Base-by-base conservation (phyloP, 202 grass and related monocot species). In the Panicum virgatum region DNA sequence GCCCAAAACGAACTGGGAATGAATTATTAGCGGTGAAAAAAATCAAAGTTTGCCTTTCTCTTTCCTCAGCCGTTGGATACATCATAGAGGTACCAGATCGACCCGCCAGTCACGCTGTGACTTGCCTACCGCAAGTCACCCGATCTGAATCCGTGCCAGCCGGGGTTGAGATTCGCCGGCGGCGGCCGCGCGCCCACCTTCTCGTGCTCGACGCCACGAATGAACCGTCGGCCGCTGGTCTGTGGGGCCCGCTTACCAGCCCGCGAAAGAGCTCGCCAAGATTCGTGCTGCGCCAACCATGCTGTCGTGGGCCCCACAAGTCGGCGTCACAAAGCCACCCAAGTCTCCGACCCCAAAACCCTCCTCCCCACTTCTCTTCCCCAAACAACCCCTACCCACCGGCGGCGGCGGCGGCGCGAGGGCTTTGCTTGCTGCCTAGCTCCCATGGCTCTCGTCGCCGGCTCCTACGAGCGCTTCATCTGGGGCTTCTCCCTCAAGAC, bases 401-500 rank as follows among this genome's bases (percentile, higher is more conserved):
- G 62, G 78, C 86, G 80, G 74, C 83, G 68, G 75, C 72, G 81
- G 20, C 43, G 65, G 9, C 67, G 67, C 50, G 22, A 19, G 40
- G 52, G 15, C 5, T 43, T 39, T 10, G 46, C 59, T 64, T 34
- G 22, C 20, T 54, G 15, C 42, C 30, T 58, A 12, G n/a, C 54
- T 58, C 22, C 43, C 22, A 91, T 93, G 92, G 85, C 96, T 47
- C 80, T 93, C 88, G 66, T 98, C 75, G 91, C 90, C 64, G 90
- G 92, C 43, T 98, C 92, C 12, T 98, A 96, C 90, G 88, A 98
- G 85, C 94, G 92, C 86, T 96, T 96, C 74, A 96, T 96, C 75
- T 98, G 96, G 96, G 96, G 92, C 20, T 98, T 92, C 83, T 93
- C 92, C 68, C 87, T 98, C 80, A 93, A 97, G 80, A 68, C 86